phyloP scores from a whole-genome alignment of 768 basidiomycete genomes.

The Leucogyrophana mollusca region DNA sequence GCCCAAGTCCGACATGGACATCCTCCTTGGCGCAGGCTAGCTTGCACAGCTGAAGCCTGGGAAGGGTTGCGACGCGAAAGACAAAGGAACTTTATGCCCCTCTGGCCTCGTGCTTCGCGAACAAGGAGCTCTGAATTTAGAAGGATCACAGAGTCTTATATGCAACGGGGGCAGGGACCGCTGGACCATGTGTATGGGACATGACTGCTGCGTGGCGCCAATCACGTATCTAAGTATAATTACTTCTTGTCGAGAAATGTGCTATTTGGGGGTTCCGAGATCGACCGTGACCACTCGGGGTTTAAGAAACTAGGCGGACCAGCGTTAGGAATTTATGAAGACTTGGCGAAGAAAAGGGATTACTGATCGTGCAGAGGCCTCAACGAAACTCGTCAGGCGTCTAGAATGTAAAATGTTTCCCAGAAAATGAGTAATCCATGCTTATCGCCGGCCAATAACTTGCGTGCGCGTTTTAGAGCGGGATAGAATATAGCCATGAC shows the following conservation, averaged over 20 bases:
- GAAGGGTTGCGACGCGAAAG: neutral
- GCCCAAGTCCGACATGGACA: slow-evolving; percentile 5
- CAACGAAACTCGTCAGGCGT: neutral
- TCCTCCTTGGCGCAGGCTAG: neutral
- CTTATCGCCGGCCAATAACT: too few relatives aligned
- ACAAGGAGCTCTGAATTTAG: neutral
- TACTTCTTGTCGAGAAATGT: neutral
- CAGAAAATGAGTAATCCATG: too few relatives aligned
- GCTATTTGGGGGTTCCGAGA: neutral
- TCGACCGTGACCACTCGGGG: neutral
- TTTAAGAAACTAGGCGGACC: neutral
- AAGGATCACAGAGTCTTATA: slow-evolving; percentile 4
- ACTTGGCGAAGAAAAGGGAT: neutral
- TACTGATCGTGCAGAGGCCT: neutral
- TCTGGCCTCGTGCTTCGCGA: neutral
- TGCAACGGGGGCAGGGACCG: slow-evolving; percentile 2
- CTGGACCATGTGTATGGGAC: neutral
- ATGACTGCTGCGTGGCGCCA: neutral
- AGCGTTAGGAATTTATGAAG: neutral
- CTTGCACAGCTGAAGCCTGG: neutral
- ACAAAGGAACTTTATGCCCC: neutral
- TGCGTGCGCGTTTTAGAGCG: too few relatives aligned
- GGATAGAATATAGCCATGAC: too few relatives aligned
- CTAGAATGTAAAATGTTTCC: too few relatives aligned
- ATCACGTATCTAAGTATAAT: slow-evolving; percentile 1